Base-by-base conservation (phyloP, 2,329 filamentous ascomycete species). In the Fonsecaea multimorphosa region DNA sequence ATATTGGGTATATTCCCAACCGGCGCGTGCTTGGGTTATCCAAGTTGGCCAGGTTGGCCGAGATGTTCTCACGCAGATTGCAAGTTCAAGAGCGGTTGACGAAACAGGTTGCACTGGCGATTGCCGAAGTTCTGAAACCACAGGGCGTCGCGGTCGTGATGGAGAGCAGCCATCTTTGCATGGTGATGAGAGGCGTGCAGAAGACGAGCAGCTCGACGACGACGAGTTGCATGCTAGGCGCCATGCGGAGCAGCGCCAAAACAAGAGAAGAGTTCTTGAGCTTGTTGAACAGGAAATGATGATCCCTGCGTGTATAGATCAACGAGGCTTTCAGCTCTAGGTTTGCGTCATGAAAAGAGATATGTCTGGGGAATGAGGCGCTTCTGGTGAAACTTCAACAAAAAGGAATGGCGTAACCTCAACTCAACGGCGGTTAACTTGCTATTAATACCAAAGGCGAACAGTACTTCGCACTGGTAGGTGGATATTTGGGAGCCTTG, bases 151-250 rank as follows among this genome's bases (percentile, higher is more conserved):
- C 92, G 22, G 95, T 99, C 1, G 94, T 99, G 66, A 97, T 99
- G 90, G 95, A 99, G 76, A 96, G 92, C 14, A 93, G 88, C 74
- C 95, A 99, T 80, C 83, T 98, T 54, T 99, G 95, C 83, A 99
- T 98, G 94, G 93, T 97, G 16, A 98, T 97, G 93, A 88, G 95
- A 54, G 95, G 95, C n/a, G 94, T 99, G 9, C 87, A 97, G 77
- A 97, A 99, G 84, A 93, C 92, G 0, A 87, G 85, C 46, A 89
- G 91, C 58, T 90, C 87, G 19, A 98, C 95, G 6, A 95, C 96
- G 40, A 99, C 95, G 19, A 97, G 93, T 81, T 98, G 94, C 77
- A 96, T 99, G 80, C 86, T 98, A n/a, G 95, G 95, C 44, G 93
- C 93, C 74, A 96, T 99, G 84, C 89, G 97, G 75, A 89, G 89